Evolutionary conservation across 345 rosid species (phyloP).

Genomic region (Boechera retrofracta): DNA sequence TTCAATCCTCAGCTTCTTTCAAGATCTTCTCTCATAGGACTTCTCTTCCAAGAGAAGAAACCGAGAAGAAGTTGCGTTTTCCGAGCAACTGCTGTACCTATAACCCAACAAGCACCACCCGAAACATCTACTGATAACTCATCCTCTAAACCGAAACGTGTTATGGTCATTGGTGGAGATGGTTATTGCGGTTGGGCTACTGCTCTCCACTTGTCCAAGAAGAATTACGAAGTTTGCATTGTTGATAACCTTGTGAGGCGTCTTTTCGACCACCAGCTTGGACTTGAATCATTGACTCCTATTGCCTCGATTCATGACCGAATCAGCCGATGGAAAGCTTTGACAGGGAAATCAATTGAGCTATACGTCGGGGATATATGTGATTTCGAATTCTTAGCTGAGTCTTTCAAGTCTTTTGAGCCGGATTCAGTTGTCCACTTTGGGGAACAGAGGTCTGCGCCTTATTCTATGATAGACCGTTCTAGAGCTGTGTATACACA

Average conservation of each 20-base stretch:
- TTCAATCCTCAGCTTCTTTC: conserved; percentile 45
- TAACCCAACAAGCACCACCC: conserved; percentile 61
- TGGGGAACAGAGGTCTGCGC: conserved; percentile 96
- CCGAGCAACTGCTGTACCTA: conserved; percentile 55
- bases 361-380: conserved; percentile 89
- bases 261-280: conserved; percentile 91
- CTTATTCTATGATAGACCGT: conserved; percentile 97
- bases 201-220: conserved; percentile 87
- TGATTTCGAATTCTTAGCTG: conserved; percentile 89
- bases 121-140: conserved; percentile 49
- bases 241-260: conserved; percentile 89
- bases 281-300: conserved; percentile 88
- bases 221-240: conserved; percentile 81
- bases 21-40: conserved; percentile 43
- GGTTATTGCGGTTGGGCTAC: conserved; percentile 99
- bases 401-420: conserved; percentile 78
- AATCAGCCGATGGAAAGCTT: conserved; percentile 80
- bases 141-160: conserved; percentile 61
- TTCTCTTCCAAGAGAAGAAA: conserved; percentile 47
- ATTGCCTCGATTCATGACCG: conserved; percentile 84
- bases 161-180: conserved; percentile 98
- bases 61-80: conserved; percentile 42
- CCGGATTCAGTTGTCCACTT: conserved; percentile 96
- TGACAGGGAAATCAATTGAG: conserved; percentile 83
- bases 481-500: conserved; percentile 91